Conservation (phyloP, 2,329 filamentous ascomycete genomes). For the Rugonectria rugulosa region DNA sequence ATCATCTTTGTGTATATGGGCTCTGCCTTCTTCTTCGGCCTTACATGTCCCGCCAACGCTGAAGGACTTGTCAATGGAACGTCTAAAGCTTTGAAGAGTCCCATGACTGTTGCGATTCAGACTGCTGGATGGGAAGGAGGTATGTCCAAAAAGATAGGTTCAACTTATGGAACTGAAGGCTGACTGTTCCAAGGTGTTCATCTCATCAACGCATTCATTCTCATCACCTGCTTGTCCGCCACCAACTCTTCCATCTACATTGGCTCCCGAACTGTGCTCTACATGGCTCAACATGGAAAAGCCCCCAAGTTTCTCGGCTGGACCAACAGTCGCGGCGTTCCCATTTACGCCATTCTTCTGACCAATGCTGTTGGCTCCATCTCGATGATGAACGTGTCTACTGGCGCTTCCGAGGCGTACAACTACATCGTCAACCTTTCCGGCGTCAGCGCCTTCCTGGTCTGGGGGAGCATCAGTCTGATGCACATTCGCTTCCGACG, state of each 20-base stretch:
- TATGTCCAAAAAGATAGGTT: constrained; percentile 7
- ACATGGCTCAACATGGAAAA: constrained; percentile 77
- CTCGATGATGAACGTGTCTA: constrained; percentile 78
- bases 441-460: constrained; percentile 75
- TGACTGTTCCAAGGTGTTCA: constrained; percentile 57
- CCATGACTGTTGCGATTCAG: constrained; percentile 77
- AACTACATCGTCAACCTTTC: constrained; percentile 74
- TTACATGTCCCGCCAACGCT: constrained; percentile 76
- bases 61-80: constrained; percentile 66
- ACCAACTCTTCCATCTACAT: constrained; percentile 83
- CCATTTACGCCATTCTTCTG: constrained; percentile 68
- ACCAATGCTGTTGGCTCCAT: constrained; percentile 75
- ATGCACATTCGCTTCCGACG: constrained; percentile 76
- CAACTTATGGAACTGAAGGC: not conserved
- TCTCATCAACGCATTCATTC: constrained; percentile 80
- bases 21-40: constrained; percentile 75
- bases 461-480: constrained; percentile 75
- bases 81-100: constrained; percentile 72
- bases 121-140: constrained; percentile 77
- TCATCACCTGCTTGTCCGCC: constrained; percentile 75
- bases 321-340: constrained; percentile 70
- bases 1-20: constrained; percentile 73
- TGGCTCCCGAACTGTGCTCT: constrained; percentile 75
- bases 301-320: constrained; percentile 74
- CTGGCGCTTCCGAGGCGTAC: constrained; percentile 71